phyloP scores from a whole-genome alignment of 345 rosid genomes.

The Raphanus sativus region DNA sequence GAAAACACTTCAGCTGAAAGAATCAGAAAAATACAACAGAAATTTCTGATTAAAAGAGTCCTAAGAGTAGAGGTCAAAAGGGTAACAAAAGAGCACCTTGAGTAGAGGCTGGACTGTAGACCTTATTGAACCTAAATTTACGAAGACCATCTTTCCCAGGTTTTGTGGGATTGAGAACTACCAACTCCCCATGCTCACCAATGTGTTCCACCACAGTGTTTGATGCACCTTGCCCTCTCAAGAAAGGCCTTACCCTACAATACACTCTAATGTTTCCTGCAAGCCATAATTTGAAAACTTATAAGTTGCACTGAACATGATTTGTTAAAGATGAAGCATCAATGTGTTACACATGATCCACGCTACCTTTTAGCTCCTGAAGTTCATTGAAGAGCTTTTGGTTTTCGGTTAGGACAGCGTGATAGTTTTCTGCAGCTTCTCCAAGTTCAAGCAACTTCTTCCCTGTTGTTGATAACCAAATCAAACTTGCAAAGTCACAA shows the following conservation, averaged over 20 bases:
- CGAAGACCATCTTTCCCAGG: constrained; percentile 76
- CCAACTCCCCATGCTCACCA: constrained; percentile 75
- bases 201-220: constrained; percentile 55
- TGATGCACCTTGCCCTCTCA: constrained; percentile 56
- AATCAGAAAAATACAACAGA: constrained; percentile 12
- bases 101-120: constrained; percentile 66
- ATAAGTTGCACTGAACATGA: background rate
- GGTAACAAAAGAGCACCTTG: constrained; percentile 62
- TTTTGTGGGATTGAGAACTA: constrained; percentile 71
- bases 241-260: constrained; percentile 81
- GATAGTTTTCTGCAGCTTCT: constrained; percentile 68
- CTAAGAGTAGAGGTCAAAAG: background rate
- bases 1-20: constrained; percentile 74
- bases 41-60: background rate
- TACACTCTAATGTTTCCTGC: constrained; percentile 92
- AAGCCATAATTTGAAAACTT: constrained; percentile 7
- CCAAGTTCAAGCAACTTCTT: constrained; percentile 49
- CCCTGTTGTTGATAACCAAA: constrained; percentile 33
- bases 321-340: too few relatives aligned
- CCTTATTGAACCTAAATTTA: constrained; percentile 75
- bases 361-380: constrained; percentile 85
- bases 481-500: constrained; percentile 11
- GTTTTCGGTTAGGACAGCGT: constrained; percentile 74
- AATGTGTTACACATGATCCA: too few relatives aligned
- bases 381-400: constrained; percentile 79